These are phyloP conservation scores for Acorus calamus DNA, from an alignment of 106 monocot species.

Conservation along the genomic window DNA sequence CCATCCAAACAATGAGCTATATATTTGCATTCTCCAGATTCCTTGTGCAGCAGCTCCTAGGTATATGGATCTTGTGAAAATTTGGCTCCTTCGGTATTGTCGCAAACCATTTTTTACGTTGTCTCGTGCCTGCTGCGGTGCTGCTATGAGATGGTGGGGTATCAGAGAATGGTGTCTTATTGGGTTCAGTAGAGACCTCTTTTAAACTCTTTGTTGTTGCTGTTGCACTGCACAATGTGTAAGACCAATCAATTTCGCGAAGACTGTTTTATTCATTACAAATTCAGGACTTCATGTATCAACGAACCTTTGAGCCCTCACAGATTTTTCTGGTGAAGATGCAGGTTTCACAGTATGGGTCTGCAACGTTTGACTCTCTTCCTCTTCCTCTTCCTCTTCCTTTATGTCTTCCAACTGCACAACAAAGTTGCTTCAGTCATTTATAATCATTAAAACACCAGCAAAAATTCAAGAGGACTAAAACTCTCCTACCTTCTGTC, in stretches of 20 bases:
- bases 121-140: background rate
- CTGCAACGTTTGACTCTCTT: background rate
- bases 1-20: too few relatives aligned
- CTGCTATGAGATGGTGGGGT: background rate
- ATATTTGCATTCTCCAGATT: too few relatives aligned
- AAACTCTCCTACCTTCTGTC: background rate
- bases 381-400: background rate
- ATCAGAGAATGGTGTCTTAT: background rate
- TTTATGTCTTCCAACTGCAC: too few relatives aligned
- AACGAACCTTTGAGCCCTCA: conserved; percentile 4
- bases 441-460: too few relatives aligned
- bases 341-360: background rate
- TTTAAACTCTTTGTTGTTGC: background rate
- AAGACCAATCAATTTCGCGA: too few relatives aligned
- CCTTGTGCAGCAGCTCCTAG: background rate
- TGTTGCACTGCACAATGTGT: background rate
- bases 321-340: background rate
- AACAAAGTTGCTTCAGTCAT: too few relatives aligned
- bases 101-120: background rate
- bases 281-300: background rate
- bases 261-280: too few relatives aligned
- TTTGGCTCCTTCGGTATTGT: background rate
- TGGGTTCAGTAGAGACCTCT: too few relatives aligned
- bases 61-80: background rate
- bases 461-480: background rate